Evolutionary conservation across 2,329 filamentous ascomycete species (phyloP).

Genomic region (Talaromyces sp.): DNA sequence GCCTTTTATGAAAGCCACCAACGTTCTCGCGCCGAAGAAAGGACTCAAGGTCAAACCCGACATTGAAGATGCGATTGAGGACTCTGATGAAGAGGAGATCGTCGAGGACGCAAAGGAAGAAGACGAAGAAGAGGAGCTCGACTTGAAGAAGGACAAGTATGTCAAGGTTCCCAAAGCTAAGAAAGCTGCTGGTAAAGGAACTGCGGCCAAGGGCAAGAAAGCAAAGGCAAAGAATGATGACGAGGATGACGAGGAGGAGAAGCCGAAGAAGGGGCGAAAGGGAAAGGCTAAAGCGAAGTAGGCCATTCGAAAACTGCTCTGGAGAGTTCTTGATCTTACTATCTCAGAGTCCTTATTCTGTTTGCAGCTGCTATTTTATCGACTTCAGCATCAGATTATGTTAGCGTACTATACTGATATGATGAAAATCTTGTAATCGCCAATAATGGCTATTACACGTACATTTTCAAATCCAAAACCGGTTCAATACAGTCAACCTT

Average conservation of each 20-base stretch:
- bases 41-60: constrained; percentile 76
- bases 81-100: constrained; percentile 72
- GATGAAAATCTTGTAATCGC: background rate
- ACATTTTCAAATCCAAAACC: background rate
- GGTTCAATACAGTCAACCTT: background rate
- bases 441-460: background rate
- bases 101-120: constrained; percentile 56
- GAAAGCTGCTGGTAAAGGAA: constrained; percentile 40
- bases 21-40: constrained; percentile 69
- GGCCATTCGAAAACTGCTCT: constrained; percentile 13
- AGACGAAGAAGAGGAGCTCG: constrained; percentile 73
- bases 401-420: constrained; percentile 1
- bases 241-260: constrained; percentile 54
- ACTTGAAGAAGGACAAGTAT: constrained; percentile 92
- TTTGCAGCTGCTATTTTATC: background rate
- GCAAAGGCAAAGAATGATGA: constrained; percentile 39
- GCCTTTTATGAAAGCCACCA: constrained; percentile 93
- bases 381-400: background rate
- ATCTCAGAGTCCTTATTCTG: background rate
- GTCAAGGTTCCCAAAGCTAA: constrained; percentile 76
- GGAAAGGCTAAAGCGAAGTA: constrained; percentile 31
- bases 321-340: background rate
- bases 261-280: constrained; percentile 53
- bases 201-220: constrained; percentile 30
- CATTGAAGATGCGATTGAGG: constrained; percentile 92